Evolutionary conservation across 2,329 filamentous ascomycete species (phyloP), one percentile per base, ranked within the genome.

Genomic region (Curvularia spicifera): DNA sequence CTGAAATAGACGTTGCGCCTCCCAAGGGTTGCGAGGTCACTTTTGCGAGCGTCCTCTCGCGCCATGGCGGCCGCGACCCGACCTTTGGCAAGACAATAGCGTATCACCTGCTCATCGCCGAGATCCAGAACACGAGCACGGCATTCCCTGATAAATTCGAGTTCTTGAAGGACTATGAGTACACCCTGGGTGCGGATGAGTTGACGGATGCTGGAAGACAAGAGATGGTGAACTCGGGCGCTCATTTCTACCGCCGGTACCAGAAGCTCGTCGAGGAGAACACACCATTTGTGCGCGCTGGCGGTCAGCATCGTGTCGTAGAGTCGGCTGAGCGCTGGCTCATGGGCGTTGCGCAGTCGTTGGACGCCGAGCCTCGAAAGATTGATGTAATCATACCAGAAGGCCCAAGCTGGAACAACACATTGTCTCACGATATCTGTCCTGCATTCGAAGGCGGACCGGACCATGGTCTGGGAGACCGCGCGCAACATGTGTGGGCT

Each of bases 31-130:
- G 93, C 78, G 79, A 84, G 12, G 79, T 94, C 66, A 94, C 88
- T 2, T 94, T 96, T 76, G 93, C 85, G 1, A 90, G 93, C 70
- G 81, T 93, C 24, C 83, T 97, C 47, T 93, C 91, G 22, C 87
- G 93, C 2, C 93, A 97, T 73, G 93, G 93, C 47, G 91, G 91
- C 37, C 86, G 93, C 51, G 90, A 91, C 72, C 93, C 93, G 0
- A 96, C 93, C 0, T 70, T 79, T 10, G 80, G 80, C 64, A 96
- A 93, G 79, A 85, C 87, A 0, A 72, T 75, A 10, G 71, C 76
- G 6, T 97, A 96, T 78, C 83, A 81, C 39, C 76, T 79, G 5
- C 82, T 91, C 8, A 81, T 97, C 52, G 73, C 82, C 28, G 84
- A 84, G 47, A 89, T 97, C 60, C 87, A 93, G 59, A 74, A 73